Evolutionary conservation across 2,329 filamentous ascomycete genomes (phyloP).

Genomic region (Lasiodiplodia gonubiensis): DNA sequence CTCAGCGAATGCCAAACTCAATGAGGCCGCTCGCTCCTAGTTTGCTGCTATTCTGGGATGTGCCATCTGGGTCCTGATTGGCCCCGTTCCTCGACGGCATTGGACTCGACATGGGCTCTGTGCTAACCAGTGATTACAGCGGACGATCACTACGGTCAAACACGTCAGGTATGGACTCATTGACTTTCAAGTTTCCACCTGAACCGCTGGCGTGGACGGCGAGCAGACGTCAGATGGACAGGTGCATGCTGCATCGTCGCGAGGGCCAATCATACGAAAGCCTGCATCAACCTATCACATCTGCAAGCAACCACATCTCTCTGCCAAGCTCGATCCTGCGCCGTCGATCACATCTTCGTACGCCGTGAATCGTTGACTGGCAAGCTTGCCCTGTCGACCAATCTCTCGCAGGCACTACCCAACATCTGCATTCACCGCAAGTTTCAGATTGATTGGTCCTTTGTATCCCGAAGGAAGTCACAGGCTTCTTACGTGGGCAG

Average conservation of each 20-base stretch:
- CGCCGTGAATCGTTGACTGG: not conserved
- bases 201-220: not conserved
- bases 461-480: too few species aligned
- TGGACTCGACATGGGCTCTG: too few species aligned
- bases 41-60: not conserved
- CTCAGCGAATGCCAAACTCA: slow-evolving; percentile 4
- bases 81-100: not conserved
- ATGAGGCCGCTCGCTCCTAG: not conserved
- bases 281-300: not conserved
- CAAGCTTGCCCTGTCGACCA: not conserved
- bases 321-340: not conserved
- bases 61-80: not conserved
- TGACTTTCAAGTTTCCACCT: not conserved
- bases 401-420: not conserved
- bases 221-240: not conserved
- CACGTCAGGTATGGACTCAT: too few species aligned
- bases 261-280: not conserved
- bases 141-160: too few species aligned
- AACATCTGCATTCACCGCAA: not conserved
- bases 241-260: not conserved
- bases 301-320: not conserved
- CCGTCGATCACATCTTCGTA: not conserved
- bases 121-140: too few species aligned
- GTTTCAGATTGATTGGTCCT: not conserved
- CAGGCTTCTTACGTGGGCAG: too few species aligned